These are phyloP conservation scores for Populus hybrid DNA, from an alignment of 441 rosid genomes.

Conservation along the genomic window DNA sequence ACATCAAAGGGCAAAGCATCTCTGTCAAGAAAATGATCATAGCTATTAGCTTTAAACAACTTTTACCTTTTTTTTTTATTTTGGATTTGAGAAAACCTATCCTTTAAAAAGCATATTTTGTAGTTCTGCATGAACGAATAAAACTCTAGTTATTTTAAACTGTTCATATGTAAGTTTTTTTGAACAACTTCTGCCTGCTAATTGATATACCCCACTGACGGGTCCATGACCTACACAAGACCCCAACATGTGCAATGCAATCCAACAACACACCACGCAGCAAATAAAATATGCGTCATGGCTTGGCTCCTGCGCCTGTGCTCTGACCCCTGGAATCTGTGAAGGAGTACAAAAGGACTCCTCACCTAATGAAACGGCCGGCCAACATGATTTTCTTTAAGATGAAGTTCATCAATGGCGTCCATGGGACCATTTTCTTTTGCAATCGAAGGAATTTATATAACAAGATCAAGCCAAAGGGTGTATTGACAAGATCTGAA, in stretches of 20 bases:
- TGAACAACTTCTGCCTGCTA: background rate
- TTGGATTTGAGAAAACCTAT: no score
- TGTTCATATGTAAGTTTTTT: no score
- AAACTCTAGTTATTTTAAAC: no score
- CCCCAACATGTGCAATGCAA: background rate
- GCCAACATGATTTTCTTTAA: background rate
- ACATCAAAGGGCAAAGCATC: background rate
- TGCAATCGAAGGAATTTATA: background rate
- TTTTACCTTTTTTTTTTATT: no score
- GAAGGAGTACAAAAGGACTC: conserved; percentile 24
- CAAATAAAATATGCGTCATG: background rate
- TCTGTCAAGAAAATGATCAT: no score
- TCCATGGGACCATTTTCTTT: no score
- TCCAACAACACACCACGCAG: background rate
- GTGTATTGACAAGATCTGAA: background rate
- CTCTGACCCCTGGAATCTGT: conserved; percentile 24
- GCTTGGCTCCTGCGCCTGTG: background rate
- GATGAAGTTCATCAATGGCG: no score
- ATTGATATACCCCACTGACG: no score
- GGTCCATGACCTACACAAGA: background rate
- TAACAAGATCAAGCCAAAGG: background rate
- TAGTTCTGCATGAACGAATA: no score
- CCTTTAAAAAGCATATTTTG: no score
- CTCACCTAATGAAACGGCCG: conserved; percentile 37
- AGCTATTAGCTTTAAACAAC: background rate